These are phyloP conservation scores for Aspergillus pseudoglaucus DNA, from an alignment of 2,329 filamentous ascomycete species.

Conservation along the genomic window DNA sequence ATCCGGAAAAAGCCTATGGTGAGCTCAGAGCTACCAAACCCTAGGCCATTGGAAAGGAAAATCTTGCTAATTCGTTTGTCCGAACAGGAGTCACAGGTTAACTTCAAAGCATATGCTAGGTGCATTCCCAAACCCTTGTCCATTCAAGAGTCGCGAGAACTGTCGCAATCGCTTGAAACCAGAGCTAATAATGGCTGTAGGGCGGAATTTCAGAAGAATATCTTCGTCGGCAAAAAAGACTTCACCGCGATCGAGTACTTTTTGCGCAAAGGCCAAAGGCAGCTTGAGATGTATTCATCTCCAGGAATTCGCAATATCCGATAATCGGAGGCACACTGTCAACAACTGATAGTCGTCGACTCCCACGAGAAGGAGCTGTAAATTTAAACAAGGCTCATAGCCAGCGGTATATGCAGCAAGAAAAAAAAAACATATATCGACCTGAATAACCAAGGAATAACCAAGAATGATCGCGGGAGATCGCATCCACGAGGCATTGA, in stretches of 20 bases:
- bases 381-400: neutral
- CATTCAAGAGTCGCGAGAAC: neutral
- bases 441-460: neutral
- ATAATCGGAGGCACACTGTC: conserved; percentile 10
- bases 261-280: conserved; percentile 70
- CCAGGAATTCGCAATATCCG: conserved; percentile 71
- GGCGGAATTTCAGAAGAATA: conserved; percentile 67
- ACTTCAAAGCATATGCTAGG: conserved; percentile 39
- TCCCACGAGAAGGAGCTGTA: neutral
- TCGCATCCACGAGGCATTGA: neutral
- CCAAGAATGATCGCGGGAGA: neutral
- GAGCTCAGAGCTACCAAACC: conserved; percentile 17
- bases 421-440: too few species aligned
- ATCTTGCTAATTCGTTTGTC: neutral
- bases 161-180: neutral
- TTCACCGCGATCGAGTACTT: conserved; percentile 82
- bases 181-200: conserved; percentile 39
- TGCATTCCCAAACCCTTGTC: conserved; percentile 15
- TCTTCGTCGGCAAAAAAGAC: conserved; percentile 69
- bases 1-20: conserved; percentile 74
- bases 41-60: neutral
- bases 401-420: too few species aligned
- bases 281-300: conserved; percentile 75
- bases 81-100: conserved; percentile 31
- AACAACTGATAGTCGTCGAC: neutral